Evolutionary conservation across 1,284 basidiomycete species (phyloP).

Genomic region (Rhizoctonia solani): DNA sequence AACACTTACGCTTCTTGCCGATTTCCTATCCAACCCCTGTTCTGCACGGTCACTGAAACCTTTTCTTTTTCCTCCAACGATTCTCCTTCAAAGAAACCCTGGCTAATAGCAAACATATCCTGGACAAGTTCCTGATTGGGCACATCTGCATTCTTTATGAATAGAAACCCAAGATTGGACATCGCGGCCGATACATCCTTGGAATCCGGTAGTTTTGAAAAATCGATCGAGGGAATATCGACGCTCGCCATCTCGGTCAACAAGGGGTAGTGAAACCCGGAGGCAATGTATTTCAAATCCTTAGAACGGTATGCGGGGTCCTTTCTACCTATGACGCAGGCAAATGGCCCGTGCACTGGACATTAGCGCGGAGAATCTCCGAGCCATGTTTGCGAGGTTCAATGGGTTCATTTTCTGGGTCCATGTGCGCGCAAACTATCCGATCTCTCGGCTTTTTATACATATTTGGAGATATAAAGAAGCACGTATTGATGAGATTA

Average conservation of each 20-base stretch:
- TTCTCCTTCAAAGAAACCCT: conserved; percentile 38
- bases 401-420: no score
- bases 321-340: conserved; percentile 2
- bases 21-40: conserved; percentile 36
- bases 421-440: no score
- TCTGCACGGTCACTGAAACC: conserved; percentile 33
- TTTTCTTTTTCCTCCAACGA: conserved; percentile 35
- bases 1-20: conserved; percentile 35
- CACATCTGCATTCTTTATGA: conserved; percentile 24
- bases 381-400: not conserved
- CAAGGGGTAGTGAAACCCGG: not conserved
- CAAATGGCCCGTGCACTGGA: conserved; percentile 25
- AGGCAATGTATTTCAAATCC: not conserved
- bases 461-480: no score
- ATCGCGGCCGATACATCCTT: conserved; percentile 32
- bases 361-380: conserved; percentile 2
- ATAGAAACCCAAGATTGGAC: conserved; percentile 36
- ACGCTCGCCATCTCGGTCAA: not conserved
- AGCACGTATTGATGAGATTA: no score
- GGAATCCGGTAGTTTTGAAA: conserved; percentile 25
- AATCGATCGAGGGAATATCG: conserved; percentile 35
- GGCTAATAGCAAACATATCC: conserved; percentile 35
- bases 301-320: conserved; percentile 2
- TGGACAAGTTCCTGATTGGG: conserved; percentile 26
- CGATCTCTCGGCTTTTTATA: not conserved